Percentiles rank a stretch among this genome's conserved stretches.
Evolutionary conservation across 345 rosid species (phyloP).

Genomic region (Hevea brasiliensis): DNA sequence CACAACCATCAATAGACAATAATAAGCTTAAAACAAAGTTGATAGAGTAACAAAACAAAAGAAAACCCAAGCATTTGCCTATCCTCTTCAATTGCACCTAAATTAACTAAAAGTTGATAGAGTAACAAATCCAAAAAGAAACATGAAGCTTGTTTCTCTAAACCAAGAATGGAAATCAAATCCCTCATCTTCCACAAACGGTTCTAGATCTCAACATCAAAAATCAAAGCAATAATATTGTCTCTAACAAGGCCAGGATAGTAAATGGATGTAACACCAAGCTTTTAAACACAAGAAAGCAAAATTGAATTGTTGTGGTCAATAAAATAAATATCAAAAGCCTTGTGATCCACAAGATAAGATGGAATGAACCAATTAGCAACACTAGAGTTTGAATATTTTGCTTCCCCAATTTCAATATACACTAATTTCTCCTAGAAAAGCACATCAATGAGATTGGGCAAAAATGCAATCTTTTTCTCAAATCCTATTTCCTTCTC

Average conservation of each 20-base stretch:
- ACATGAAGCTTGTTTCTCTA: conserved; percentile 66
- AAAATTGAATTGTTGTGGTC: conserved; percentile 76
- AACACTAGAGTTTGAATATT: conserved; percentile 46
- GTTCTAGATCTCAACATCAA: conserved; percentile 44
- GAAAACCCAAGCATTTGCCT: too few species aligned
- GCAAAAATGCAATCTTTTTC: conserved; percentile 53
- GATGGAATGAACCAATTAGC: conserved; percentile 63
- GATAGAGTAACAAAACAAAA: too few species aligned
- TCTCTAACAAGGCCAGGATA: conserved; percentile 67
- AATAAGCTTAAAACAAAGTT: too few species aligned
- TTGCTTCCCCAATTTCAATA: conserved; percentile 63
- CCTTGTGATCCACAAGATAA: conserved; percentile 55
- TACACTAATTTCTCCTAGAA: conserved; percentile 54
- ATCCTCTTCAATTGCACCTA: too few species aligned
- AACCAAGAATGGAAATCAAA: conserved; percentile 84
- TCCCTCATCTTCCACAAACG: conserved; percentile 42
- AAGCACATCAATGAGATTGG: conserved; percentile 53
- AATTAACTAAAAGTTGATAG: too few species aligned
- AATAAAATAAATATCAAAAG: conserved; percentile 66
- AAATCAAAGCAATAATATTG: conserved; percentile 14
- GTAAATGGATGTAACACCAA: conserved; percentile 73
- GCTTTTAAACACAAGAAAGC: conserved; percentile 61
- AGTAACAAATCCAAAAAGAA: too few species aligned
- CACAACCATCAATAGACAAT: too few species aligned
- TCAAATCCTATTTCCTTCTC: conserved; percentile 42